Conservation (phyloP, 106 monocot species). For the Allium sativum region DNA sequence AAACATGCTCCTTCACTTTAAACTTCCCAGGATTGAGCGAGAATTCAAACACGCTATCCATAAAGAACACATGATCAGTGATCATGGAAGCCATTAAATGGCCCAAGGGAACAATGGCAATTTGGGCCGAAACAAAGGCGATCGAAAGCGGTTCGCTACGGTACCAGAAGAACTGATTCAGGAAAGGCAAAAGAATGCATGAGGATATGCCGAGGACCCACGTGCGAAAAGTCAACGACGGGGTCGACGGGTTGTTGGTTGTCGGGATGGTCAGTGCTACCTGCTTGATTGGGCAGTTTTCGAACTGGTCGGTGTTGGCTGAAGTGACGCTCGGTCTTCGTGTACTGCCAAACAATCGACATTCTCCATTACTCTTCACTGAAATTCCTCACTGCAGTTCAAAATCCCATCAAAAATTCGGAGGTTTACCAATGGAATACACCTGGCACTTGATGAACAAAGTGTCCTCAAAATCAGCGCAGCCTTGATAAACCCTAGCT, state of each 20-base stretch:
- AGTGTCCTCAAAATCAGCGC: no score
- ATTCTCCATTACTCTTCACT: no score
- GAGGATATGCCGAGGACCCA: background rate
- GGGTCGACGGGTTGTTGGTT: background rate
- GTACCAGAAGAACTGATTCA: constrained; percentile 3
- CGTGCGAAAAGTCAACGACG: background rate
- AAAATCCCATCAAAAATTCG: no score
- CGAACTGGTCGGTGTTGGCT: background rate
- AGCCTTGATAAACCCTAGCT: no score
- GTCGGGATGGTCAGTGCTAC: constrained; percentile 3
- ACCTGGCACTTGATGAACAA: no score
- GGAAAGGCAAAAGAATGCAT: background rate
- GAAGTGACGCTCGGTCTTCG: background rate
- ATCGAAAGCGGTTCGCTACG: background rate
- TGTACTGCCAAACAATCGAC: no score
- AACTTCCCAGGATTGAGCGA: background rate
- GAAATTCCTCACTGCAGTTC: no score
- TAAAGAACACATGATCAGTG: background rate
- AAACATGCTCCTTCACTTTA: background rate
- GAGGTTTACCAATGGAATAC: no score
- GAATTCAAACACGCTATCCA: background rate
- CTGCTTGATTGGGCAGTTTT: background rate
- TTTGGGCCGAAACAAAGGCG: background rate
- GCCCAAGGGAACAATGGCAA: background rate
- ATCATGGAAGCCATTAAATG: background rate